These are phyloP conservation scores for Marchantia paleacea DNA, from an alignment of 225 moss, liverwort and hornwort species.

Conservation along the genomic window DNA sequence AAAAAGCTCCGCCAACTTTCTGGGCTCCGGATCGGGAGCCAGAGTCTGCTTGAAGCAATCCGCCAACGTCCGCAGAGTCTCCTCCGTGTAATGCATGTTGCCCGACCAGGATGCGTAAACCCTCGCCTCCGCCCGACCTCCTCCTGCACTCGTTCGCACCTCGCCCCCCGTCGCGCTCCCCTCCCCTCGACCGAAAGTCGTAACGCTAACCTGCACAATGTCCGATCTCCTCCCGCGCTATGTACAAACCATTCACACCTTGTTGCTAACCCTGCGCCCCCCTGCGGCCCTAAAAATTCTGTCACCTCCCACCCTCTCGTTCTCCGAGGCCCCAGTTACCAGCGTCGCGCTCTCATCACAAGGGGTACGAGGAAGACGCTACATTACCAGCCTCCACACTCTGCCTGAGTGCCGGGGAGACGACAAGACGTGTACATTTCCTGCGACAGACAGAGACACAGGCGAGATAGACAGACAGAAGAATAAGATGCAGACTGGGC, in stretches of 20 bases:
- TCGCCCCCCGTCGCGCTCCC: not conserved
- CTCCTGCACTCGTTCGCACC: not conserved
- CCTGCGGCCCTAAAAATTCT: not conserved
- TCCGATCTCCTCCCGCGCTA: not conserved
- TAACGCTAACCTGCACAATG: not conserved
- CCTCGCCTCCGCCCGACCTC: not conserved
- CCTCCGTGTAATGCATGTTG: conserved; percentile 76
- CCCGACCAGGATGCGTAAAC: not conserved
- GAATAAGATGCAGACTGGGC: not conserved
- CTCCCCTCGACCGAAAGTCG: too few species aligned
- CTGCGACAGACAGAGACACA: not conserved
- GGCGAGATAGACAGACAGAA: not conserved
- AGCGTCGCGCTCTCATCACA: too few species aligned
- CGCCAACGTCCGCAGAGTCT: conserved; percentile 76
- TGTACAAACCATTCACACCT: not conserved
- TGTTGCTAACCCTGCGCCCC: not conserved
- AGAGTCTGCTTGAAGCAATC: conserved; percentile 93
- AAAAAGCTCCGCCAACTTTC: conserved; percentile 70
- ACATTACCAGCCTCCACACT: not conserved
- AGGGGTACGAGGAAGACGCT: not conserved
- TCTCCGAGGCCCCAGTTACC: not conserved
- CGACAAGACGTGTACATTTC: not conserved
- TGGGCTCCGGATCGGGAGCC: conserved; percentile 86
- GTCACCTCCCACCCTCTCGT: not conserved
- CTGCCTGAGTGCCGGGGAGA: too few species aligned